Percentiles rank a stretch among this genome's conserved stretches.
These are phyloP conservation scores for Colletotrichum sp. DNA, from an alignment of 2,329 filamentous ascomycete genomes.

Conservation along the genomic window DNA sequence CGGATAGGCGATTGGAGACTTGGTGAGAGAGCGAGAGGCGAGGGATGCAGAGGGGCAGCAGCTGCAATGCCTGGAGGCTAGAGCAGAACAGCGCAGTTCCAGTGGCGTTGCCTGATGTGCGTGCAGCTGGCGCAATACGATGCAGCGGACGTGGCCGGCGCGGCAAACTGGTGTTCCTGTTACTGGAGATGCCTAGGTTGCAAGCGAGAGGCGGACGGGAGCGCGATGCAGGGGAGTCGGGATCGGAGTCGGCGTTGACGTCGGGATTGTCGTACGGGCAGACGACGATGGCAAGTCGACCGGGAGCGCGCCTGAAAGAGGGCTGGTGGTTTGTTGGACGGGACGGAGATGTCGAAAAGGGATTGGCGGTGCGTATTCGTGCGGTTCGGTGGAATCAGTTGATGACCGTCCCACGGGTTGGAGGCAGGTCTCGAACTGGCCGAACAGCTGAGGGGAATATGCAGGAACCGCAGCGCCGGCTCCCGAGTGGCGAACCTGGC, in stretches of 20 bases:
- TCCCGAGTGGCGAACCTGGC: background rate
- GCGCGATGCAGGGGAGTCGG: background rate
- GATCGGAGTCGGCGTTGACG: background rate
- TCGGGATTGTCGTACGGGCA: background rate
- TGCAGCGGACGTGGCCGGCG: background rate
- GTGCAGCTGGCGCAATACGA: background rate
- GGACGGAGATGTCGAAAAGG: background rate
- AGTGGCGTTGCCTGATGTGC: background rate
- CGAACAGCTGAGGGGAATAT: background rate
- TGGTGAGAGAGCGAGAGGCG: background rate
- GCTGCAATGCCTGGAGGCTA: background rate
- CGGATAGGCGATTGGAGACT: background rate
- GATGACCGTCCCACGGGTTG: background rate
- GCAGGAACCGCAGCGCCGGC: conserved; percentile 5
- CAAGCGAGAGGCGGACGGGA: background rate
- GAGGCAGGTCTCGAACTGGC: background rate
- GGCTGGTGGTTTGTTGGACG: background rate
- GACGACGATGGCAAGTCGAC: background rate
- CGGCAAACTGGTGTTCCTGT: background rate
- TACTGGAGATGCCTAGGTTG: background rate
- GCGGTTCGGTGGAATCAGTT: background rate
- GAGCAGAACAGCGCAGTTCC: background rate
- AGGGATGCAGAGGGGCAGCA: background rate
- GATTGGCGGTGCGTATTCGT: background rate
- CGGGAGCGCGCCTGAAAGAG: background rate